phyloP scores from a whole-genome alignment of 1,284 basidiomycete genomes.

The Xerocomus nothofagi region DNA sequence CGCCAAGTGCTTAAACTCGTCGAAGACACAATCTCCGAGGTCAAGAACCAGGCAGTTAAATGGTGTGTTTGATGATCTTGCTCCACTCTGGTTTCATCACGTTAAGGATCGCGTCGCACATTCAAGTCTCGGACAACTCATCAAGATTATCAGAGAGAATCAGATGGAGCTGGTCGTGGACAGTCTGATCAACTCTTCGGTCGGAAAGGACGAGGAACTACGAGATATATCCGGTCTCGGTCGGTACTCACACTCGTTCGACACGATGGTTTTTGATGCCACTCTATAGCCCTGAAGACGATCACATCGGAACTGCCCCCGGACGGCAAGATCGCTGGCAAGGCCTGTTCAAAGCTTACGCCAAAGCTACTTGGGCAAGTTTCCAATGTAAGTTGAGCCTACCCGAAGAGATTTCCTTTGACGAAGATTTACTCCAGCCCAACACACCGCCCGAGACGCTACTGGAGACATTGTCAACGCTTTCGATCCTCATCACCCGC shows the following conservation, averaged over 20 bases:
- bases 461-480: conserved; percentile 87
- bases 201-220: conserved; percentile 84
- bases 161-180: conserved; percentile 88
- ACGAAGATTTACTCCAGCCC: conserved; percentile 41
- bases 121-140: conserved; percentile 76
- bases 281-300: conserved; percentile 79
- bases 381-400: conserved; percentile 55
- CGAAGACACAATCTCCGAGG: conserved; percentile 94
- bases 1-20: conserved; percentile 81
- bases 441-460: conserved; percentile 80
- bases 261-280: conserved; percentile 5
- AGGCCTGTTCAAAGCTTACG: conserved; percentile 82
- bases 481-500: conserved; percentile 87
- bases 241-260: conserved; percentile 38
- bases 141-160: conserved; percentile 80
- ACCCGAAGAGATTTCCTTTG: conserved; percentile 4
- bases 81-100: neutral
- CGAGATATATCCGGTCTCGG: conserved; percentile 93
- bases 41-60: conserved; percentile 96
- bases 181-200: conserved; percentile 81
- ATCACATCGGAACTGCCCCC: conserved; percentile 88
- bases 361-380: conserved; percentile 83
- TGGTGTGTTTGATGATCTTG: conserved; percentile 54
- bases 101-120: conserved; percentile 5
- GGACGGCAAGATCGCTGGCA: conserved; percentile 74